Base-by-base conservation (phyloP, 2,329 filamentous ascomycete genomes). In the Fusarium dlaminii region DNA sequence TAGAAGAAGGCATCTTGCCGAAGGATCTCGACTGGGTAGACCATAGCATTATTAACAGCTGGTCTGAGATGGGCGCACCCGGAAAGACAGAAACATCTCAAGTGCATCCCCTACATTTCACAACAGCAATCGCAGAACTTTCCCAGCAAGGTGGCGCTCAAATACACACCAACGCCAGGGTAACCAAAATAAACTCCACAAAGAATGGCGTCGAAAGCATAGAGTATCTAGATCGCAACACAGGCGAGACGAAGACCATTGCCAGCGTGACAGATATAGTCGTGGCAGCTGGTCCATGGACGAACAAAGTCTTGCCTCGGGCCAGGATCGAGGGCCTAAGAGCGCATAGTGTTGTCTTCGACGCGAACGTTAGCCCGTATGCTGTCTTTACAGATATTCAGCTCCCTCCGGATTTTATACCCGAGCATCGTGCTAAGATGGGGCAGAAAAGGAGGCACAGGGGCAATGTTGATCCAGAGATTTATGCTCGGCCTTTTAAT, bases 91-190 rank as follows among this genome's bases (percentile, higher is more conserved):
- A 94, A 70, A 98, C 96, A 4, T 94, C 96, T 0, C 96, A 99
- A 83, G 96, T 98, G 6, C 96, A 99, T 79, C 96, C 96, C 0
- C 93, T 92, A 70, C 91, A 94, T 49, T 98, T 99, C 80, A 98
- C 96, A 1, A 96, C 90, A 0, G 87, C 91, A 22, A 97, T 98
- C 82, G 94, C 93, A 9, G 86, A 90, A 46, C 87, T 98, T 18
- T 95, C 96, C 0, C 84, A 89, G 63, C 89, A 93, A 58, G 88
- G 87, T 32, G 93, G 93, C 6, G 90, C 89, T 73, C 88, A 91
- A 29, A 87, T 98, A 60, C 86, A 90, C 36, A 86, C 92, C 48
- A 91, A 91, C 15, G 88, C 90, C 4, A 84, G 86, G 66, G 95
- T 95, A 7, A 94, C 90, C 6, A 85, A 84, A 22, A 93, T 98